Conservation (phyloP, 2,329 filamentous ascomycete species). For the Aspergillus novofumigatus region DNA sequence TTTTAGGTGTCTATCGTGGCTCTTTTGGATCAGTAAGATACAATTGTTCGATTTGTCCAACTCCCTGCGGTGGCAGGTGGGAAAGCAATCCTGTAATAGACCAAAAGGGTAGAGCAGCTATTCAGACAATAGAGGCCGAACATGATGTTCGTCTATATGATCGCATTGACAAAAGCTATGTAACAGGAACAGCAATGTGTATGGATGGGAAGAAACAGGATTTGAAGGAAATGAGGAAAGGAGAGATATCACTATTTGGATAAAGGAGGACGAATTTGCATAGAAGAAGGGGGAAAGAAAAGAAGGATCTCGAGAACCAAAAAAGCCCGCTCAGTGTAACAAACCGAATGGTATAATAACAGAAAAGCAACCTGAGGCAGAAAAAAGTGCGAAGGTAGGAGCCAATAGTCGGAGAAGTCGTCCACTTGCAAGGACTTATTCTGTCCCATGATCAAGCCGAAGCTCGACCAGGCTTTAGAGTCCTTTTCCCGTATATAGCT, state of each 20-base stretch:
- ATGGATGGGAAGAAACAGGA: background rate
- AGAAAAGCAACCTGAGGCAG: conserved; percentile 1
- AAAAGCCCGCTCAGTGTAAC: conserved; percentile 10
- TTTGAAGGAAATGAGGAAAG: background rate
- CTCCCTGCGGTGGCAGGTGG: background rate
- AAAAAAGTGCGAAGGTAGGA: conserved; percentile 1
- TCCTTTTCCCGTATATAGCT: background rate
- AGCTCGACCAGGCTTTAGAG: background rate
- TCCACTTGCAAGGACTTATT: background rate
- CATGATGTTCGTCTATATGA: background rate
- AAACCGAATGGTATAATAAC: conserved; percentile 12
- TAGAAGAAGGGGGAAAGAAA: background rate
- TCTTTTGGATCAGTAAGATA: background rate
- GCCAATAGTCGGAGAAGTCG: background rate
- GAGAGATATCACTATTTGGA: background rate
- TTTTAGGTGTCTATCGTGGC: background rate
- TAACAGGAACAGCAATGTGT: conserved; percentile 11
- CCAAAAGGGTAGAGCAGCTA: background rate
- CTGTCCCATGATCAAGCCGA: background rate
- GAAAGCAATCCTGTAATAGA: background rate
- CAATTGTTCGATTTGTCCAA: background rate
- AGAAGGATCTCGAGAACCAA: background rate
- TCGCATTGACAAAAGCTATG: conserved; percentile 5
- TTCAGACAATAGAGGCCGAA: conserved; percentile 1
- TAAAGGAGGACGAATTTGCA: conserved; percentile 3